Conservation (phyloP, 768 basidiomycete genomes). For the Paxillus rubicundulus region DNA sequence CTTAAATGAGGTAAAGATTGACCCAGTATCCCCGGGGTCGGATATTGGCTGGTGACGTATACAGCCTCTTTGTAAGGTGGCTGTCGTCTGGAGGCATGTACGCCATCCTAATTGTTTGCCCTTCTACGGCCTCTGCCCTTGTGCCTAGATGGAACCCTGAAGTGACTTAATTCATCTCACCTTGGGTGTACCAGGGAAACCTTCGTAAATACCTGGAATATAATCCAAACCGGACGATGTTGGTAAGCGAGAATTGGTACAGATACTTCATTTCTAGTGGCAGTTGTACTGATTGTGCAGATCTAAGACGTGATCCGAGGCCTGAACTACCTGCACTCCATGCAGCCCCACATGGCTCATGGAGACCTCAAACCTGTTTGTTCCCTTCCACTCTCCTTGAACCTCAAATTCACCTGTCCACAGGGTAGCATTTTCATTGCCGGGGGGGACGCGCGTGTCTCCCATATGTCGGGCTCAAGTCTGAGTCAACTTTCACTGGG, state of each 20-base stretch:
- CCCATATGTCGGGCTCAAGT: slow-evolving; percentile 46
- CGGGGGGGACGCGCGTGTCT: slow-evolving; percentile 41
- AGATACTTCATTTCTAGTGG: neutral
- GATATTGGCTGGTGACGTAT: neutral
- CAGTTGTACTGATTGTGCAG: slow-evolving; percentile 19
- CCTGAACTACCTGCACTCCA: slow-evolving; percentile 42
- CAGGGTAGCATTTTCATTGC: slow-evolving; percentile 51
- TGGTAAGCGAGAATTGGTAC: slow-evolving; percentile 29
- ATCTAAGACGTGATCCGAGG: slow-evolving; percentile 44
- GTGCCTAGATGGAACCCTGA: slow-evolving; percentile 14
- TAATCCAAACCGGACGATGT: slow-evolving; percentile 25
- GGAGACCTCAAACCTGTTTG: slow-evolving; percentile 32
- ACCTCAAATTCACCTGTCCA: slow-evolving; percentile 7
- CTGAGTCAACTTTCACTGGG: slow-evolving; percentile 13
- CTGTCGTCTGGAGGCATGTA: slow-evolving; percentile 34
- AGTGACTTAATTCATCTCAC: slow-evolving; percentile 34
- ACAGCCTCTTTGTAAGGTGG: slow-evolving; percentile 31
- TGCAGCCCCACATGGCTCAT: slow-evolving; percentile 35
- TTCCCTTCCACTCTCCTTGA: neutral
- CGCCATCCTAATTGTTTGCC: slow-evolving; percentile 37
- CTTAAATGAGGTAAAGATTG: slow-evolving; percentile 18
- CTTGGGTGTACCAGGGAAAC: slow-evolving; percentile 38
- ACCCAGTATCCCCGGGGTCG: too few relatives aligned
- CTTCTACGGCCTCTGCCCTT: slow-evolving; percentile 30
- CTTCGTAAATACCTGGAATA: slow-evolving; percentile 22